phyloP scores from a whole-genome alignment of 2,329 filamentous ascomycete genomes.

The Botrytis deweyae region DNA sequence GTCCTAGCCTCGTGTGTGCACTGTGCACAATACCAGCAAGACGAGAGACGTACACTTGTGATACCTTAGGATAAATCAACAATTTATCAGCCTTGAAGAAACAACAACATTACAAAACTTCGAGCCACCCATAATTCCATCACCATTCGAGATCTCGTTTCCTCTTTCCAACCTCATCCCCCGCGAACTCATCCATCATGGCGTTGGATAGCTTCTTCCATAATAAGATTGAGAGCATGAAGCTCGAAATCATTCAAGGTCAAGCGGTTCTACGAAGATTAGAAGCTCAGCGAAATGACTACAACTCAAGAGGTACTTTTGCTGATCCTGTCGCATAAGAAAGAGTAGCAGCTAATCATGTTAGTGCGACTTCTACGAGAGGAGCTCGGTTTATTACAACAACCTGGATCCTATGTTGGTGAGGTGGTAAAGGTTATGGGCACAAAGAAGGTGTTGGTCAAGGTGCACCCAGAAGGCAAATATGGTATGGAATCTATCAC shows the following conservation, averaged over 20 bases:
- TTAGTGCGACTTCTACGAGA: slow-evolving; percentile 85
- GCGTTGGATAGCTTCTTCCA: slow-evolving; percentile 99
- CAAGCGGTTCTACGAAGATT: slow-evolving; percentile 92
- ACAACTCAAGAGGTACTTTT: slow-evolving; percentile 74
- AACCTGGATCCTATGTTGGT: slow-evolving; percentile 96
- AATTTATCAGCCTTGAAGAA: slow-evolving; percentile 20
- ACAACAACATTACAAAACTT: neutral
- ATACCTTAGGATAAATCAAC: slow-evolving; percentile 19
- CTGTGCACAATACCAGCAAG: neutral
- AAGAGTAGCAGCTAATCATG: slow-evolving; percentile 27
- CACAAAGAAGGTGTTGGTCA: slow-evolving; percentile 98
- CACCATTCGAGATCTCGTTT: neutral
- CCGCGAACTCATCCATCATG: slow-evolving; percentile 58
- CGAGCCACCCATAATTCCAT: neutral
- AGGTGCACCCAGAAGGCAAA: slow-evolving; percentile 99
- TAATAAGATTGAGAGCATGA: slow-evolving; percentile 99
- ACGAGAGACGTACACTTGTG: neutral
- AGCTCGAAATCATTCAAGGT: slow-evolving; percentile 99
- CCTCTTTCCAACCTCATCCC: neutral
- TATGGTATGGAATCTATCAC: slow-evolving; percentile 65
- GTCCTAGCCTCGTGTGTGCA: slow-evolving; percentile 15
- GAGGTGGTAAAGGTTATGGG: slow-evolving; percentile 99
- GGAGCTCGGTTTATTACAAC: slow-evolving; percentile 92
- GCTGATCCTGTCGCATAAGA: neutral
- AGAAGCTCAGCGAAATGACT: slow-evolving; percentile 97